Evolutionary conservation across 345 rosid genomes (phyloP).

Genomic region (Sonneratia alba): DNA sequence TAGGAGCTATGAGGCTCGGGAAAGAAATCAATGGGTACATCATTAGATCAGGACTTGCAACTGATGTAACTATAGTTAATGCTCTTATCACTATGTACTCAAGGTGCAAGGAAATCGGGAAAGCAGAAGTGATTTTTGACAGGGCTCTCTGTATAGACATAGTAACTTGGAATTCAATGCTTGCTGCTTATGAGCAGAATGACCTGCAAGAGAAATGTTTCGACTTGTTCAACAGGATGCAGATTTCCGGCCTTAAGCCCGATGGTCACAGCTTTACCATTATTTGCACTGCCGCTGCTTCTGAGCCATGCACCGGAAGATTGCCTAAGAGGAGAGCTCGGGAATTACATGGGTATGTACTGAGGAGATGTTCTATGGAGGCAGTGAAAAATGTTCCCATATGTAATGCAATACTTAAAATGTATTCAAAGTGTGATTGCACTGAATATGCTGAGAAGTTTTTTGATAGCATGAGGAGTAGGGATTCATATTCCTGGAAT

Average conservation of each 20-base stretch:
- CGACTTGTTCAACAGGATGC: constrained; percentile 2
- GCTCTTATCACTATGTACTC: neutral
- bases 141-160: neutral
- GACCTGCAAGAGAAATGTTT: neutral
- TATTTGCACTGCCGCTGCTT: neutral
- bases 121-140: neutral
- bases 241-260: neutral
- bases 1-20: neutral
- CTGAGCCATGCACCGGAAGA: neutral
- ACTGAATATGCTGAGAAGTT: neutral
- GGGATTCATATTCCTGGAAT: constrained; percentile 2
- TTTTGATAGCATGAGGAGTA: neutral
- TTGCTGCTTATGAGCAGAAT: constrained; percentile 2
- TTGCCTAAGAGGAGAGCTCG: neutral
- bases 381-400: neutral
- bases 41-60: neutral
- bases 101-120: neutral
- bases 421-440: neutral
- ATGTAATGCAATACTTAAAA: neutral
- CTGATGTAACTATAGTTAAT: neutral
- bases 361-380: neutral
- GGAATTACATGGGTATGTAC: neutral
- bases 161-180: neutral
- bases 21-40: neutral
- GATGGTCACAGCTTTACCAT: neutral